Percentiles rank a stretch among this genome's conserved stretches.
Conservation (phyloP, 495 filamentous ascomycete species). For the Podospora pseudoanserina region DNA sequence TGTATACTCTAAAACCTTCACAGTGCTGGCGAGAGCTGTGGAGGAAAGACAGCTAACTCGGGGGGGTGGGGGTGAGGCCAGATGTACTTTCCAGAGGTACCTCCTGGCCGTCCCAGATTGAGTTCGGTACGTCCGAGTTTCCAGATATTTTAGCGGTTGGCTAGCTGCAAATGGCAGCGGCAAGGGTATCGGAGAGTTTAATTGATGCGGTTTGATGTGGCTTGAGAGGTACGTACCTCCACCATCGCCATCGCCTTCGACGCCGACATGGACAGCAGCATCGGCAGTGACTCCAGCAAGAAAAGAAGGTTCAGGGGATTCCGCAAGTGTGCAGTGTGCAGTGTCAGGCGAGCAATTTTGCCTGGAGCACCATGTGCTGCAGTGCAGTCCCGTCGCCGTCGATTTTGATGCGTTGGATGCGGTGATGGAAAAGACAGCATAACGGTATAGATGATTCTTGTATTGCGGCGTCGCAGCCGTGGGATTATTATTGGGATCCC, state of each 20-base stretch:
- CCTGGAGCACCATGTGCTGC: not conserved
- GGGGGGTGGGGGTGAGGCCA: not conserved
- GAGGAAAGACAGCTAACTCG: not conserved
- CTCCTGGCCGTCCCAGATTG: not conserved
- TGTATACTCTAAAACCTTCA: not conserved
- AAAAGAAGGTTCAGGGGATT: not conserved
- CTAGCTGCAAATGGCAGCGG: not conserved
- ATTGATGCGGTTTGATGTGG: not conserved
- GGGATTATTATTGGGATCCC: constrained; percentile 2
- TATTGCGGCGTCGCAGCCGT: constrained; percentile 2
- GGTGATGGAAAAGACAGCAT: constrained; percentile 4
- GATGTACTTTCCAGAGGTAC: not conserved
- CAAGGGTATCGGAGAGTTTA: not conserved
- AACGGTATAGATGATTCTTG: constrained; percentile 11
- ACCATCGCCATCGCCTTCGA: not conserved
- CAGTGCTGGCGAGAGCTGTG: not conserved
- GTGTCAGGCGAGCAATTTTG: not conserved
- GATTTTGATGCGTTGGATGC: not conserved
- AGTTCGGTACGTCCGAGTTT: not conserved
- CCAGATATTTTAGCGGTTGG: not conserved
- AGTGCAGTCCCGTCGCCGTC: not conserved
- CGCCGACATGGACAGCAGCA: not conserved
- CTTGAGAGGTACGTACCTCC: too few relatives aligned
- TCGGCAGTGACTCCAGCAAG: not conserved
- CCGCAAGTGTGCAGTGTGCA: not conserved